A percentile compares a stretch with the other conserved stretches of the same genome.
These are phyloP conservation scores for Mangifera indica DNA, from an alignment of 345 rosid genomes.

Conservation along the genomic window DNA sequence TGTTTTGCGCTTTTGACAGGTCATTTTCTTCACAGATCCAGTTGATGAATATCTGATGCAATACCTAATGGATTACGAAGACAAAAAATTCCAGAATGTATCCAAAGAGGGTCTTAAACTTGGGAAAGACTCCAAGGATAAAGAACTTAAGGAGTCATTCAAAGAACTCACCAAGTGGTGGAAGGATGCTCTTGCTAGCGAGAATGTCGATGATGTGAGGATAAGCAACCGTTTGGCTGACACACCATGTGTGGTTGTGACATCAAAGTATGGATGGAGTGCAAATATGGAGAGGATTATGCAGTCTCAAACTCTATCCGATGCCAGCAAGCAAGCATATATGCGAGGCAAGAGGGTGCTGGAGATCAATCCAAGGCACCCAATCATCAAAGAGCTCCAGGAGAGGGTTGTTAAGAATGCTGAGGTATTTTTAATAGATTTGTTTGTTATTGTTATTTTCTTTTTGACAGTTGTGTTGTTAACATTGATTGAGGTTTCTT, in stretches of 20 bases:
- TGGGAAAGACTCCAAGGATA: constrained; percentile 69
- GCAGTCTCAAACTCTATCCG: constrained; percentile 91
- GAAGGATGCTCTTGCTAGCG: constrained; percentile 73
- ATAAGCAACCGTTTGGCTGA: constrained; percentile 84
- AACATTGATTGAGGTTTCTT: neutral
- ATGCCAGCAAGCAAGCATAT: constrained; percentile 87
- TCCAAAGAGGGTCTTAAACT: constrained; percentile 91
- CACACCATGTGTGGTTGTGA: constrained; percentile 94
- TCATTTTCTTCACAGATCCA: constrained; percentile 95
- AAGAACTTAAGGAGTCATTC: constrained; percentile 89
- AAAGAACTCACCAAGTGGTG: constrained; percentile 97
- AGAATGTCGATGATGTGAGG: constrained; percentile 87
- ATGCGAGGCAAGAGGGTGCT: constrained; percentile 95
- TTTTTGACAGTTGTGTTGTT: neutral
- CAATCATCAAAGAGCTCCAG: constrained; percentile 90
- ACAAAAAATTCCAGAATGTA: constrained; percentile 90
- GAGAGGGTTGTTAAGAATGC: constrained; percentile 75
- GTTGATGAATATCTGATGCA: constrained; percentile 99
- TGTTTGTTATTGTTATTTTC: neutral
- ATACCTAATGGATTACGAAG: constrained; percentile 96
- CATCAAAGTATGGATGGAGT: constrained; percentile 96
- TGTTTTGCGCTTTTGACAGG: constrained; percentile 45
- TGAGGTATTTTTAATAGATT: constrained; percentile 50
- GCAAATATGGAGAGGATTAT: constrained; percentile 98
- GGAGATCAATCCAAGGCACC: constrained; percentile 94